Base-by-base conservation (phyloP, 2,329 filamentous ascomycete genomes). In the Apiospora phragmitis region DNA sequence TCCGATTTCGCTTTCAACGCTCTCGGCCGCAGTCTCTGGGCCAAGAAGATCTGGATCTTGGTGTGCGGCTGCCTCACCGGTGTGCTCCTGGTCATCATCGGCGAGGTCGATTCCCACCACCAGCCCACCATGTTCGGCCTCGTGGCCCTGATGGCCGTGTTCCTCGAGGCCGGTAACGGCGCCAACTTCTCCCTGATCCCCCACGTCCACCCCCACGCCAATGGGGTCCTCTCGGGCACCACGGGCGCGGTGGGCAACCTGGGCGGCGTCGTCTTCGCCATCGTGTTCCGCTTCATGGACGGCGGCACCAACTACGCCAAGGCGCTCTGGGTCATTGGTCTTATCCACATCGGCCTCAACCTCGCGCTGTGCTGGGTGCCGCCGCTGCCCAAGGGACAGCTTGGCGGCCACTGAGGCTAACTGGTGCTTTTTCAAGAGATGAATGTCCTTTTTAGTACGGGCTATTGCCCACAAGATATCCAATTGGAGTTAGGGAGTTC, bases 131-230 rank as follows among this genome's bases (percentile, higher is more conserved):
- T 97, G 86, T 90, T 96, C 70, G 93, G 93, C 1, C 89, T 97
- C 7, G 84, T 97, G 11, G 91, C 91, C 1, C 87, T 93, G 12
- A 87, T 94, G 83, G 93, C 93, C 0, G 87, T 97, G 79, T 97
- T 97, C 83, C 82, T 94, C 59, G 94, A 97, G 80, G 93, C 92
- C 1, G 91, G 91, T 55, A 97, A 97, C 78, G 95, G 95, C 0
- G 91, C 93, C 51, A 96, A 93, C 82, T 97, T 96, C 81, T 90
- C 93, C 0, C 87, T 97, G 7, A 92, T 97, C 32, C 94, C 94
- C 4, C 95, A 97, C 78, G 92, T 97, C 1, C 92, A 95, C 80
- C 93, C 94, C 0, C 88, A 87, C 72, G 93, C 94, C 72, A 97
- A 97, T 80, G 94, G 94, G 18, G 79, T 88, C 70, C 87, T 97